Conservation (phyloP, 2,329 filamentous ascomycete genomes). For the Arthrobotrys pseudoclavata region DNA sequence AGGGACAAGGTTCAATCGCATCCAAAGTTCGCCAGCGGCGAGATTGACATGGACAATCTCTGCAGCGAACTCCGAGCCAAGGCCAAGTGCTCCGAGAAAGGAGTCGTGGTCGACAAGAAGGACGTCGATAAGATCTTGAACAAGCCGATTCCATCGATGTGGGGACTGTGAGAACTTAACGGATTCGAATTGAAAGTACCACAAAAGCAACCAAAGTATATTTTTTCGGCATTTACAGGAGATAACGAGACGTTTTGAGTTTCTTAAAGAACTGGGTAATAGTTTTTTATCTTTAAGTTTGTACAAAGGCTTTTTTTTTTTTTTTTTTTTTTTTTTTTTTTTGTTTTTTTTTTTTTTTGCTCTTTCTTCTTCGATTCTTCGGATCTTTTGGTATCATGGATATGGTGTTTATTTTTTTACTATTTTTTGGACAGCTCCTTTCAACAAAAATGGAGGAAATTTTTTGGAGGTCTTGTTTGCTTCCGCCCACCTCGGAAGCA, state of each 20-base stretch:
- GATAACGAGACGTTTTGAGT: conserved; percentile 44
- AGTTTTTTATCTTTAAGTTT: conserved; percentile 39
- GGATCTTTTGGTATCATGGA: conserved; percentile 58
- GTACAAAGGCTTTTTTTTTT: conserved; percentile 54
- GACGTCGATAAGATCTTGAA: conserved; percentile 76
- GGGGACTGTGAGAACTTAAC: conserved; percentile 44
- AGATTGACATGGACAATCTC: conserved; percentile 92
- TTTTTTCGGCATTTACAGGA: conserved; percentile 58
- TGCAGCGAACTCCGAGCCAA: conserved; percentile 95
- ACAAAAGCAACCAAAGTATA: conserved; percentile 27
- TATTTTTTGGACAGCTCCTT: conserved; percentile 20
- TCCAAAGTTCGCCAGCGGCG: conserved; percentile 83
- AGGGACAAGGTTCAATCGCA: conserved; percentile 78
- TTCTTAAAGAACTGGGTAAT: conserved; percentile 56
- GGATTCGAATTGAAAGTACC: conserved; percentile 12
- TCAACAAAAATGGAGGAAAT: conserved; percentile 56
- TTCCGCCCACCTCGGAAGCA: not conserved
- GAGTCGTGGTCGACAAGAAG: conserved; percentile 87
- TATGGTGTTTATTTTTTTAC: conserved; percentile 39
- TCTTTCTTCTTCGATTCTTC: not conserved
- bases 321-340: conserved; percentile 15
- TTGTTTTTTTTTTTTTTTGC: no score
- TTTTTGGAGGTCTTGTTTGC: not conserved
- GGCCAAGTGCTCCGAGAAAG: conserved; percentile 91
- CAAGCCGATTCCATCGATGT: conserved; percentile 59